Conservation (phyloP, 192 early-diverging fungal species). For the Spizellomyces punctatus region DNA sequence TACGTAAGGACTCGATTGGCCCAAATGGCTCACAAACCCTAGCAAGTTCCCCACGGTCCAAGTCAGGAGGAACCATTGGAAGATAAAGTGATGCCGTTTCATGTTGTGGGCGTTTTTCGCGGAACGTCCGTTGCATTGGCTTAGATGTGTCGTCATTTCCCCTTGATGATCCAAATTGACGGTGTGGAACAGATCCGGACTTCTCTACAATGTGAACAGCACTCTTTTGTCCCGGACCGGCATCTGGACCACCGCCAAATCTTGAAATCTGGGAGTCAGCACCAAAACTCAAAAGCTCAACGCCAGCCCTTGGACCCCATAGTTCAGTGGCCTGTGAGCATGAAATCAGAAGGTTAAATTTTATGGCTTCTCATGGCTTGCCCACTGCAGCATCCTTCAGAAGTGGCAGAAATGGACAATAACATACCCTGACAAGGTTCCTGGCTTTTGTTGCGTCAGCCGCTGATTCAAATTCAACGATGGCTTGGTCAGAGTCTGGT, state of each 20-base stretch:
- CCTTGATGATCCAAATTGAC: not conserved
- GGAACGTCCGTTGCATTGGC: not conserved
- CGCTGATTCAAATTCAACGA: slow-evolving; percentile 15
- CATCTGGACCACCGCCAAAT: no score
- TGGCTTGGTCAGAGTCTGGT: not conserved
- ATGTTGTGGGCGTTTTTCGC: slow-evolving; percentile 3
- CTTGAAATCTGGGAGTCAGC: not conserved
- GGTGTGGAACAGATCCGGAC: not conserved
- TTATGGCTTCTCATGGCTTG: no score
- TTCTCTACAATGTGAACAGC: not conserved
- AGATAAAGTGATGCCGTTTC: slow-evolving; percentile 29
- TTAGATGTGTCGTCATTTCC: not conserved
- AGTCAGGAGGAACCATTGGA: slow-evolving; percentile 22
- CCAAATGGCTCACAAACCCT: slow-evolving; percentile 14
- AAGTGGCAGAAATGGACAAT: not conserved
- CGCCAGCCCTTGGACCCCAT: slow-evolving; percentile 3
- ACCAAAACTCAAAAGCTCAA: slow-evolving; percentile 1
- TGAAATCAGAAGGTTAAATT: no score
- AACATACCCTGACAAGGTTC: slow-evolving; percentile 16
- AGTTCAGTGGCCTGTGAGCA: not conserved
- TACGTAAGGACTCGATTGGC: slow-evolving; percentile 17
- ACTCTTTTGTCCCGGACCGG: no score
- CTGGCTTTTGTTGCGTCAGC: slow-evolving; percentile 1
- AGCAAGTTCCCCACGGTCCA: slow-evolving; percentile 9
- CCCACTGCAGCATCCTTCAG: no score